Conservation (phyloP, 2,329 filamentous ascomycete species). For the Cladophialophora carrionii region DNA sequence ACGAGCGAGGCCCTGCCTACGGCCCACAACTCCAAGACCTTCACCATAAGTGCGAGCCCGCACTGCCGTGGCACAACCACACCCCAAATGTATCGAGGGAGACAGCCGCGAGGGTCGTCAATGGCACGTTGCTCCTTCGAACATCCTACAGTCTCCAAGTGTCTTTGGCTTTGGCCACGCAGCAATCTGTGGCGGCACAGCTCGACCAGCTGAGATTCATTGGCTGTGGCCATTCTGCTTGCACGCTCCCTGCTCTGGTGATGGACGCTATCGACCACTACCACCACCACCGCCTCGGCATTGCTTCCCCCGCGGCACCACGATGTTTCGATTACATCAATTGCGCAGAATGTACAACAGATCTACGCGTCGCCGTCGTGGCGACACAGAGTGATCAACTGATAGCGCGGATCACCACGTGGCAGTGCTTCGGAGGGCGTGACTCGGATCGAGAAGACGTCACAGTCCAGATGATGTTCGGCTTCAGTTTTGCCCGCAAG, state of each 20-base stretch:
- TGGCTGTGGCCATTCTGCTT: conserved; percentile 8
- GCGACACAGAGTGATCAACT: conserved; percentile 1
- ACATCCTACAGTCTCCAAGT: conserved; percentile 10
- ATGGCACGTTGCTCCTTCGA: conserved; percentile 16
- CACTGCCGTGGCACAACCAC: background rate
- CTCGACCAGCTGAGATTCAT: conserved; percentile 7
- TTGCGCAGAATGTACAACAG: conserved; percentile 18
- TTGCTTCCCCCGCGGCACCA: background rate
- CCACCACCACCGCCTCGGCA: conserved; percentile 13
- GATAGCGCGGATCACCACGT: conserved; percentile 8
- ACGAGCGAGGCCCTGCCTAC: conserved; percentile 21
- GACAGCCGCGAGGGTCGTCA: conserved; percentile 11
- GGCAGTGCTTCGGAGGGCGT: conserved; percentile 24
- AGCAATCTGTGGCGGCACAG: background rate
- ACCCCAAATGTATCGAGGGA: conserved; percentile 11
- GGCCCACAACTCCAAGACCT: conserved; percentile 23
- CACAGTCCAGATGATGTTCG: conserved; percentile 9
- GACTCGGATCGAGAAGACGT: conserved; percentile 11
- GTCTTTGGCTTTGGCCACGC: conserved; percentile 2
- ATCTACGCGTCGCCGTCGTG: conserved; percentile 12
- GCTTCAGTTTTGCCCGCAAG: background rate
- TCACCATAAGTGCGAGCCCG: conserved; percentile 5
- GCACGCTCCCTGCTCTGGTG: conserved; percentile 14
- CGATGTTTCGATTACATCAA: conserved; percentile 19
- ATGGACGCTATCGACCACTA: conserved; percentile 13